Percentiles rank a stretch among this genome's conserved stretches.
These are phyloP conservation scores for Plasmopara viticola DNA, from an alignment of 352 stramenopile species.

Conservation along the genomic window DNA sequence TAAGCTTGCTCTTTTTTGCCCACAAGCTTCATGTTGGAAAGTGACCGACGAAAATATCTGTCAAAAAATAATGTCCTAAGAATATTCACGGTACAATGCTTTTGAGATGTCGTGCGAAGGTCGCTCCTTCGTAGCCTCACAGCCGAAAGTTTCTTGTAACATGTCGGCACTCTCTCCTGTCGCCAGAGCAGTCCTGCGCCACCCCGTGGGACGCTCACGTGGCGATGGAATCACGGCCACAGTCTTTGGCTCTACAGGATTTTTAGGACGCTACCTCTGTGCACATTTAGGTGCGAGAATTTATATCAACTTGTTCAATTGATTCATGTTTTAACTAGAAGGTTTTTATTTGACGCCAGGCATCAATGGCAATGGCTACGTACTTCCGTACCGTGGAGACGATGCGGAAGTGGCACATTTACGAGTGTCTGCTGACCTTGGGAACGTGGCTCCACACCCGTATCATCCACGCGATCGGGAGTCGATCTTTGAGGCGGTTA, in stretches of 20 bases:
- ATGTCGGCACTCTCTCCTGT: slow-evolving; percentile 84
- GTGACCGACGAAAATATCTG: not conserved
- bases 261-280: slow-evolving; percentile 94
- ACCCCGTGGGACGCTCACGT: slow-evolving; percentile 64
- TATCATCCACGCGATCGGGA: slow-evolving; percentile 89
- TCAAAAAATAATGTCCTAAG: not conserved
- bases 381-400: slow-evolving; percentile 90
- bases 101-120: slow-evolving; percentile 9
- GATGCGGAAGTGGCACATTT: slow-evolving; percentile 92
- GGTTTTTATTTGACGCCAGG: slow-evolving; percentile 23
- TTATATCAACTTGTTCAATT: slow-evolving; percentile 3
- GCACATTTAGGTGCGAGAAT: slow-evolving; percentile 85
- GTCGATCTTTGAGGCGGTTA: slow-evolving; percentile 88
- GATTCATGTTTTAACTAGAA: slow-evolving; percentile 10
- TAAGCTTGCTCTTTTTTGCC: slow-evolving; percentile 74
- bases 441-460: slow-evolving; percentile 75
- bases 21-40: slow-evolving; percentile 49
- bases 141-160: slow-evolving; percentile 6
- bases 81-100: no score
- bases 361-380: slow-evolving; percentile 65
- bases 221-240: slow-evolving; percentile 87
- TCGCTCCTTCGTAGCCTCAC: slow-evolving; percentile 15
- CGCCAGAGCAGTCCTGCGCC: slow-evolving; percentile 63
- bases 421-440: slow-evolving; percentile 91
- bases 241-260: slow-evolving; percentile 94